Conservation (phyloP, 2,329 filamentous ascomycete species). For the Fusarium sp. region DNA sequence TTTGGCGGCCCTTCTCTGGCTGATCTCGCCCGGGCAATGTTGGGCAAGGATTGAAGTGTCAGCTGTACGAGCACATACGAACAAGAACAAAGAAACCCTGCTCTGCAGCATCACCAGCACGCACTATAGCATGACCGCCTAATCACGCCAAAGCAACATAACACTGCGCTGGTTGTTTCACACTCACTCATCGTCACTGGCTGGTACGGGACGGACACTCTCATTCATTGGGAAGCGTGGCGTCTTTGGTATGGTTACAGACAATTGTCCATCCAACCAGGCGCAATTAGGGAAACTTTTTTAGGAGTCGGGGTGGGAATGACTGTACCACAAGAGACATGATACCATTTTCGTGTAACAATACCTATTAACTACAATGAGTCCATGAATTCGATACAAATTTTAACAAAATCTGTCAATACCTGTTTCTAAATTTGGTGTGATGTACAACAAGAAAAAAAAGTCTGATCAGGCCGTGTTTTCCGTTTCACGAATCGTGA, state of each 20-base stretch:
- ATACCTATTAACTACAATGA: slow-evolving; percentile 30
- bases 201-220: slow-evolving; percentile 40
- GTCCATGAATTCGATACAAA: slow-evolving; percentile 28
- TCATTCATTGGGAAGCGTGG: slow-evolving; percentile 24
- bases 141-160: slow-evolving; percentile 6
- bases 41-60: slow-evolving; percentile 46
- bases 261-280: slow-evolving; percentile 6
- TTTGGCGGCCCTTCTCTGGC: slow-evolving; percentile 59
- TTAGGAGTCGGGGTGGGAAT: slow-evolving; percentile 6
- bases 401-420: not conserved
- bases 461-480: not conserved
- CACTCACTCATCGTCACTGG: slow-evolving; percentile 36
- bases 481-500: not conserved
- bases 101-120: not conserved
- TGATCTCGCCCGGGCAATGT: slow-evolving; percentile 54
- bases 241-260: slow-evolving; percentile 30
- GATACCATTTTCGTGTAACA: slow-evolving; percentile 28
- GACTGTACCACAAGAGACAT: slow-evolving; percentile 24
- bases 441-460: not conserved
- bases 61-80: slow-evolving; percentile 1
- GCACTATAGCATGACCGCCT: slow-evolving; percentile 1
- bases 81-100: slow-evolving; percentile 6
- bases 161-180: slow-evolving; percentile 12
- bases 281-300: slow-evolving; percentile 3
- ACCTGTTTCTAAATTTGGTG: slow-evolving; percentile 12